Evolutionary conservation across 2,329 filamentous ascomycete species (phyloP).

Genomic region (Huntiella abstrusa): DNA sequence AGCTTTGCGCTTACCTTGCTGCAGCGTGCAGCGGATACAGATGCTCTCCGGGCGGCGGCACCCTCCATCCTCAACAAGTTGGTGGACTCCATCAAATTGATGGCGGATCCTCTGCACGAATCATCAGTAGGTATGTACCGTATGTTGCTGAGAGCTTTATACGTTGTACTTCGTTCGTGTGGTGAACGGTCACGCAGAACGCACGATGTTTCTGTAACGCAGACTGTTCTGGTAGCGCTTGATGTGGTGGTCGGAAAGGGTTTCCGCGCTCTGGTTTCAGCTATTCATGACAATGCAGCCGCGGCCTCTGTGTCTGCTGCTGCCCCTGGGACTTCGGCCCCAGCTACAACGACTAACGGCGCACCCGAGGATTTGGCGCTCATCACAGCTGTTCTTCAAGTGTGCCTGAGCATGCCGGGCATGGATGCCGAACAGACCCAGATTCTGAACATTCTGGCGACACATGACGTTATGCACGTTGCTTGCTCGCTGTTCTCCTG

Average conservation of each 20-base stretch:
- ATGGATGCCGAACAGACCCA: slow-evolving; percentile 53
- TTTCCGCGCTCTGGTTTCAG: slow-evolving; percentile 61
- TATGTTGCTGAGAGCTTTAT: slow-evolving; percentile 65
- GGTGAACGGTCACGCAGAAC: slow-evolving; percentile 17
- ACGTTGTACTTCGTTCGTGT: slow-evolving; percentile 57
- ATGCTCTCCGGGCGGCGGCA: slow-evolving; percentile 30
- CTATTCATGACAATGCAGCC: slow-evolving; percentile 55
- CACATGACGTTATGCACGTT: slow-evolving; percentile 58
- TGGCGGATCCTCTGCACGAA: slow-evolving; percentile 33
- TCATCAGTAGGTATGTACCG: slow-evolving; percentile 55
- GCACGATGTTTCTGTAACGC: slow-evolving; percentile 25
- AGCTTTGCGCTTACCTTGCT: slow-evolving; percentile 68
- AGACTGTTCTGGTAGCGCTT: slow-evolving; percentile 59
- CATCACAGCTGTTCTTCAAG: slow-evolving; percentile 73
- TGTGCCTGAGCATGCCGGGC: slow-evolving; percentile 59
- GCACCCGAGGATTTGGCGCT: slow-evolving; percentile 65
- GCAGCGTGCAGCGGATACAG: slow-evolving; percentile 52
- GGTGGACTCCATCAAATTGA: slow-evolving; percentile 31
- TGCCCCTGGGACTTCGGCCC: background rate
- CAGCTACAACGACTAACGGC: slow-evolving; percentile 18
- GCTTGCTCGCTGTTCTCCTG: slow-evolving; percentile 82
- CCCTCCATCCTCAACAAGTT: slow-evolving; percentile 32
- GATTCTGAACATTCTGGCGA: slow-evolving; percentile 49
- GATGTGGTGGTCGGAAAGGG: slow-evolving; percentile 62
- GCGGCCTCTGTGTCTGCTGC: background rate